Conservation (phyloP, 1,284 basidiomycete genomes). For the Marasmius tenuissimus region DNA sequence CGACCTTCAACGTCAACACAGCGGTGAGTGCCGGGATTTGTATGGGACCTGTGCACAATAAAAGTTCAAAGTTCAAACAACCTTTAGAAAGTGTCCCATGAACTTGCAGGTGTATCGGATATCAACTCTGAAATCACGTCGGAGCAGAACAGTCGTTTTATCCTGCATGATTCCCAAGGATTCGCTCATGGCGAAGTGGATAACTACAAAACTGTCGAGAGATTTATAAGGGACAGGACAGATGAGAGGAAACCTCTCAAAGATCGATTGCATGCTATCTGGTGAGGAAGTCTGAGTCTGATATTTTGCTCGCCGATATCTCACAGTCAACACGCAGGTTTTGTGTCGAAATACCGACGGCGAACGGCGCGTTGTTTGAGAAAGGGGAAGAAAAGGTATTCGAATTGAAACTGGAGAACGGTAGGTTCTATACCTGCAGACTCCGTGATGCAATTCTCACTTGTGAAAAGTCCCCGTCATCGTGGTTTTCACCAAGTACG, state of each 20-base stretch:
- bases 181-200: slow-evolving; percentile 23
- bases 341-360: slow-evolving; percentile 23
- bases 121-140: slow-evolving; percentile 24
- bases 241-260: slow-evolving; percentile 12
- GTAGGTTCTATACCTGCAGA: slow-evolving; percentile 1
- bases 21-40: slow-evolving; percentile 14
- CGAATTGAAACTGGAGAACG: slow-evolving; percentile 17
- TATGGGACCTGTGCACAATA: not conserved
- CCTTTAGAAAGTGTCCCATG: slow-evolving; percentile 20
- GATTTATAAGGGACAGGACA: slow-evolving; percentile 20
- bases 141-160: slow-evolving; percentile 23
- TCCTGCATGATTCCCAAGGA: slow-evolving; percentile 29
- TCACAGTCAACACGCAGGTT: slow-evolving; percentile 16
- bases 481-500: slow-evolving; percentile 29
- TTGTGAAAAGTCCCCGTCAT: slow-evolving; percentile 24
- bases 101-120: slow-evolving; percentile 18
- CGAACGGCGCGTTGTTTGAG: slow-evolving; percentile 23
- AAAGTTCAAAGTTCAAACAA: not conserved
- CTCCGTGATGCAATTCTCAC: not conserved
- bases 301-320: not conserved
- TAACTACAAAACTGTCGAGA: slow-evolving; percentile 22
- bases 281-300: slow-evolving; percentile 13
- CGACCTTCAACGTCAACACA: slow-evolving; percentile 21
- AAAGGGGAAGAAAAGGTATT: slow-evolving; percentile 24
- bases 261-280: slow-evolving; percentile 28